These are phyloP conservation scores for Plasmodium sp. DNA, from an alignment of 169 alveolate genomes.

Conservation along the genomic window DNA sequence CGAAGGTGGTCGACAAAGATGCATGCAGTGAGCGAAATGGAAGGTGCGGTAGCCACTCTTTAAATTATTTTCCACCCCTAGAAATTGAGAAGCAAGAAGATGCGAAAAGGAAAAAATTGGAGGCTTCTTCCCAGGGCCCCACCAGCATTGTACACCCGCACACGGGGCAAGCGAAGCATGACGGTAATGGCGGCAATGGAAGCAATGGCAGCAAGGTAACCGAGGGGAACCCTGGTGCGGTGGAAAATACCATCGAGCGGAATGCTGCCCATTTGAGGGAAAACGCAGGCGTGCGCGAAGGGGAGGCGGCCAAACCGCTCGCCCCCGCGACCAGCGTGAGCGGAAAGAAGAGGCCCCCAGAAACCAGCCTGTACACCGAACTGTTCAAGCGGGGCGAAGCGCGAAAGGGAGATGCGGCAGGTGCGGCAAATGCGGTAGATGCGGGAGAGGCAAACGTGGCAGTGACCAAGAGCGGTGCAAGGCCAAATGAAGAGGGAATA, in stretches of 20 bases:
- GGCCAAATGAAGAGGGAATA: background rate
- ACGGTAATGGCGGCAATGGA: background rate
- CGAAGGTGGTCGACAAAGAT: background rate
- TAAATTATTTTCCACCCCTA: background rate
- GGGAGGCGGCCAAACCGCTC: background rate
- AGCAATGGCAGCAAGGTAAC: background rate
- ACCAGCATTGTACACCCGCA: background rate
- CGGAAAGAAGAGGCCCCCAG: background rate
- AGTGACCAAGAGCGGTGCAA: background rate
- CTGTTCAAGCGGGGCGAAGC: background rate
- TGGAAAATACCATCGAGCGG: background rate
- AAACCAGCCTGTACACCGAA: slow-evolving; percentile 12
- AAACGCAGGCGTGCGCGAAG: background rate
- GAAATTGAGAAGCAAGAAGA: background rate
- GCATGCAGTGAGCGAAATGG: background rate
- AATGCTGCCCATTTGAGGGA: background rate
- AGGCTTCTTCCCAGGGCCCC: background rate
- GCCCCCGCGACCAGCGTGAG: background rate
- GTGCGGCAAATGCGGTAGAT: too few species aligned
- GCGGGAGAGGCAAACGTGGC: background rate
- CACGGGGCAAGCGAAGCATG: background rate
- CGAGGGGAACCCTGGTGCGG: background rate
- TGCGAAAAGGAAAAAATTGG: background rate
- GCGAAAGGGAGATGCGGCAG: background rate
- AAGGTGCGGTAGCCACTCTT: background rate